Evolutionary conservation across 2,329 filamentous ascomycete species (phyloP), one percentile per base, ranked within the genome.

Genomic region (Eutypa lata): DNA sequence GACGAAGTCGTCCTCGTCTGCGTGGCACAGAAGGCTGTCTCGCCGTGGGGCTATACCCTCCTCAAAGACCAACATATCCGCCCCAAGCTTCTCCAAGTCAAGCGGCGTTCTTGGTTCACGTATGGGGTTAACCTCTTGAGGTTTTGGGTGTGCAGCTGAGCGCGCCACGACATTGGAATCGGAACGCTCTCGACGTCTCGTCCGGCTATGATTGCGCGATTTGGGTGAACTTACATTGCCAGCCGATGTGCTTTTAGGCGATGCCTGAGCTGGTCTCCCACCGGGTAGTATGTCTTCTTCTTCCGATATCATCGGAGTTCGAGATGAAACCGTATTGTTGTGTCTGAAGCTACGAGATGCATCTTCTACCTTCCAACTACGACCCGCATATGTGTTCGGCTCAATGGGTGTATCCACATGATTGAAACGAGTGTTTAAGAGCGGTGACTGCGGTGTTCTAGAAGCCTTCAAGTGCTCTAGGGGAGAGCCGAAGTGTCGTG

Each of bases 1-100:
- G 16, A 62, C 50, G 47, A 54, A 64, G 38, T 64, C 58, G n/a
- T 64, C 61, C 46, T 64, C 60, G 28, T 64, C 61, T 14, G 56
- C 56, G 47, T 62, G 59, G 19, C 61, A 64, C 26, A 58, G 54
- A 11, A 64, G 53, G 31, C 59, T 61, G 45, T 64, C 61, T 7
- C 61, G 57, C 37, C 54, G 56, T 5, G 49, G 47, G 5, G 54
- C 57, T n/a, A 38, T 56, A 14, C 53, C 52, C n/a, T 50, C 55
- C 54, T 62, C 52, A 18, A 64, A 61, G 16, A 62, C 52, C 54
- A 62, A 56, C 1, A 64, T 53, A 22, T 64, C 61, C 16, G 57
- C 57, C 18, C 55, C 60, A 2, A 64, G 43, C 44, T 54, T 61
- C 38, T 62, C 58, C 26, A 64, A 38, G 21, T 60, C 57, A 1